A percentile compares a stretch with the other conserved stretches of the same genome.
phyloP scores from a whole-genome alignment of 164 flowering plant species.

The Cinnamomum micranthum region DNA sequence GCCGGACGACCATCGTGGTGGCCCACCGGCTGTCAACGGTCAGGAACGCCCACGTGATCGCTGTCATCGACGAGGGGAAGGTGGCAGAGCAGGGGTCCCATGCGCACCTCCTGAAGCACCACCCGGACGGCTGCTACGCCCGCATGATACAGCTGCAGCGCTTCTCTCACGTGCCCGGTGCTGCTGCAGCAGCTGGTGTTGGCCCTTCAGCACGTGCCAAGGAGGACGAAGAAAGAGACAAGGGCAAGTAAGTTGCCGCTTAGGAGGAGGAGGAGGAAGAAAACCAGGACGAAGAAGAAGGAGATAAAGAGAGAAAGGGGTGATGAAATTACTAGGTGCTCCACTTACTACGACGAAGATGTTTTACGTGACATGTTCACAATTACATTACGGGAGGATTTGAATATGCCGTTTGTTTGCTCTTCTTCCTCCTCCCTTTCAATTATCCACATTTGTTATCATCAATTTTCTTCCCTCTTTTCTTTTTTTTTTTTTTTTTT shows the following conservation, averaged over 20 bases:
- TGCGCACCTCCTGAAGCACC: constrained; percentile 71
- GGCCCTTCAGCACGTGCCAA: constrained; percentile 36
- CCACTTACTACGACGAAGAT: too few relatives aligned
- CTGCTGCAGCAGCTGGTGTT: constrained; percentile 32
- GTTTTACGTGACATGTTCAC: too few relatives aligned
- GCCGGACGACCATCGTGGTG: constrained; percentile 77
- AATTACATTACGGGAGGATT: too few relatives aligned
- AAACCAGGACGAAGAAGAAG: constrained; percentile 16
- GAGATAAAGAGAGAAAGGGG: background rate
- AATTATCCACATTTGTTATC: background rate
- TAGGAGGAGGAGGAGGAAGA: background rate
- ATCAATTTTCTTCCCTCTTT: too few relatives aligned
- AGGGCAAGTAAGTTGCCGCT: too few relatives aligned
- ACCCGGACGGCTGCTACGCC: constrained; percentile 85
- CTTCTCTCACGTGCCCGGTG: constrained; percentile 38
- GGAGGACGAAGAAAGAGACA: constrained; percentile 29
- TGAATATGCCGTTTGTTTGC: too few relatives aligned
- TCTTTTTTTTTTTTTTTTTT: background rate
- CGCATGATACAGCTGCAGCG: constrained; percentile 91
- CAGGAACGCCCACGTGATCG: constrained; percentile 79
- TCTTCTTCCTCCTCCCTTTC: too few relatives aligned
- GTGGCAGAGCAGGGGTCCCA: constrained; percentile 96
- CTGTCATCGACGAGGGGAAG: constrained; percentile 92
- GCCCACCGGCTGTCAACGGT: constrained; percentile 92
- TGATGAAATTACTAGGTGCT: background rate